These are phyloP conservation scores for Salix exigua DNA, from an alignment of 345 rosid genomes.

Conservation along the genomic window DNA sequence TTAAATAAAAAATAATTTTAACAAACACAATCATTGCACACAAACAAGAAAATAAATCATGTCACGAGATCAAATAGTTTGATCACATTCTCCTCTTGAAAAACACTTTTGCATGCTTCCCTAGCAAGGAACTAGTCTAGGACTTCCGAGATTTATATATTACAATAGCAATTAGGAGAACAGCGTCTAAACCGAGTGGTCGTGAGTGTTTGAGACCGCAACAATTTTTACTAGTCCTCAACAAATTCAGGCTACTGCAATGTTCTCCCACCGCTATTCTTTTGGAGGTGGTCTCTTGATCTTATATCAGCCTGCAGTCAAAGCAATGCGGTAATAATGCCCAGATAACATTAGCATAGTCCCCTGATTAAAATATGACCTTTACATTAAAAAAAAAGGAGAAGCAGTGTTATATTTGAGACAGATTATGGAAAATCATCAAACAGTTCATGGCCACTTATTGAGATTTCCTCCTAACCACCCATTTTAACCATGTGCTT, in stretches of 20 bases:
- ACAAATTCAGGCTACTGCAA: slow-evolving; percentile 21
- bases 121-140: too few relatives aligned
- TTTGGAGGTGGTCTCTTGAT: slow-evolving; percentile 60
- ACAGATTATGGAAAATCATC: neutral
- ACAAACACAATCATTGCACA: too few relatives aligned
- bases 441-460: neutral
- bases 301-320: slow-evolving; percentile 67
- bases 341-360: neutral
- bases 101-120: too few relatives aligned
- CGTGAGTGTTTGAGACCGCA: too few relatives aligned
- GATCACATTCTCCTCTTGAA: too few relatives aligned
- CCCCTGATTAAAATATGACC: neutral
- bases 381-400: too few relatives aligned
- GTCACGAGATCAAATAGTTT: too few relatives aligned
- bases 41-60: too few relatives aligned
- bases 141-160: too few relatives aligned
- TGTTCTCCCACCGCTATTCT: slow-evolving; percentile 27
- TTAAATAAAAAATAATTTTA: too few relatives aligned
- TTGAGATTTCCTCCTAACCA: neutral
- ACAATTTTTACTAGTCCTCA: neutral
- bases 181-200: too few relatives aligned
- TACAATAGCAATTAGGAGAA: too few relatives aligned
- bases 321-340: neutral
- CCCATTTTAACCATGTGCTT: neutral
- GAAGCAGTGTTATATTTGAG: neutral